Percentiles rank a stretch among this genome's conserved stretches.
Evolutionary conservation across 176 grass and related monocot genomes (phyloP).

Genomic region (Hordeum vulgare): DNA sequence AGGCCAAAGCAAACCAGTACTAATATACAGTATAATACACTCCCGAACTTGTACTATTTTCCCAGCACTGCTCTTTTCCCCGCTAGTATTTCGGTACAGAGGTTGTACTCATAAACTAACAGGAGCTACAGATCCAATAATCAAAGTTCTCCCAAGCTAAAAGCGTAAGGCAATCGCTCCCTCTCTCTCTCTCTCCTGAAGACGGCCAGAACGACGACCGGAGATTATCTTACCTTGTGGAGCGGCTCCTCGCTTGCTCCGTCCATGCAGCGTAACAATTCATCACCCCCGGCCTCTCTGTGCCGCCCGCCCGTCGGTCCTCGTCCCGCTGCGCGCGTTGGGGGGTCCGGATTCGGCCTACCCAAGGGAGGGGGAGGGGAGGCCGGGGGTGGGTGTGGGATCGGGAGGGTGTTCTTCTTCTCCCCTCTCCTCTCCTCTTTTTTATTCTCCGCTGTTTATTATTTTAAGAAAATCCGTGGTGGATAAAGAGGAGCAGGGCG

Average conservation of each 20-base stretch:
- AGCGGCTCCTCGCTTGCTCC: conserved; percentile 40
- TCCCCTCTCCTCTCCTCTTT: background rate
- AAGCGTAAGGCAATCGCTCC: background rate
- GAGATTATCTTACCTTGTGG: conserved; percentile 7
- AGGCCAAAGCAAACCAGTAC: background rate
- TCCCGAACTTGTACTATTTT: too few species aligned
- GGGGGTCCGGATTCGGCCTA: background rate
- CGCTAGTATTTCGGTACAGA: too few species aligned
- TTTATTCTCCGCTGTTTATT: background rate
- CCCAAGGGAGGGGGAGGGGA: background rate
- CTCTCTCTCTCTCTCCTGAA: too few species aligned
- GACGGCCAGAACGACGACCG: too few species aligned
- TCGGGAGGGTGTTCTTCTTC: conserved; percentile 20
- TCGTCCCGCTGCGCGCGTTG: background rate
- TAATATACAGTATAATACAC: too few species aligned
- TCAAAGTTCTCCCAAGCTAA: background rate
- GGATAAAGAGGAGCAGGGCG: background rate
- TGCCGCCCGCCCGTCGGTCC: background rate
- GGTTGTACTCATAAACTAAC: background rate
- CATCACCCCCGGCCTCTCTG: conserved; percentile 32
- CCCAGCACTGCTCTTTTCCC: too few species aligned
- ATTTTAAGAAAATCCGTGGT: background rate
- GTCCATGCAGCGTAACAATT: conserved; percentile 48
- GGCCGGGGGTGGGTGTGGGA: background rate
- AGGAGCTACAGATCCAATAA: background rate